Percentiles rank a stretch among this genome's conserved stretches.
These are phyloP conservation scores for Diplodia corticola DNA, from an alignment of 2,329 filamentous ascomycete genomes.

Conservation along the genomic window DNA sequence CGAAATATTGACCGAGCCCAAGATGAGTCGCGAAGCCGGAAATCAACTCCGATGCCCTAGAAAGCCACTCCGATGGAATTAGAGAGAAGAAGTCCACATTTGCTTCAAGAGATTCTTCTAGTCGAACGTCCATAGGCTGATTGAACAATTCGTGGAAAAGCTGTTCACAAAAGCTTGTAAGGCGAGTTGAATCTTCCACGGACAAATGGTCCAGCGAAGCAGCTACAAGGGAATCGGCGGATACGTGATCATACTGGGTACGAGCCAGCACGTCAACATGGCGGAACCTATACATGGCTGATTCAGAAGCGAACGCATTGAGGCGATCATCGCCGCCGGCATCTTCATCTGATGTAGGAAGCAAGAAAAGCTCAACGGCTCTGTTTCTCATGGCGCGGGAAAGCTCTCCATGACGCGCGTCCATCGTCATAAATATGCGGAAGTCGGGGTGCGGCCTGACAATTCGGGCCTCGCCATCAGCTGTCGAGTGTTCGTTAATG, in stretches of 20 bases:
- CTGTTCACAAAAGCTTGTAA: constrained; percentile 37
- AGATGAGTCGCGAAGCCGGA: background rate
- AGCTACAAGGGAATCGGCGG: constrained; percentile 25
- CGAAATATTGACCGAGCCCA: constrained; percentile 16
- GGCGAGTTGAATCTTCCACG: constrained; percentile 31
- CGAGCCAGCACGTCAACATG: constrained; percentile 28
- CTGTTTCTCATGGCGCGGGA: constrained; percentile 96
- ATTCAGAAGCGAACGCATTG: constrained; percentile 39
- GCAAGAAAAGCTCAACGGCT: constrained; percentile 82
- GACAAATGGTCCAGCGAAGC: constrained; percentile 40
- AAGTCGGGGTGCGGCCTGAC: constrained; percentile 84
- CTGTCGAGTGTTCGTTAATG: constrained; percentile 88
- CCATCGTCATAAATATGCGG: constrained; percentile 89
- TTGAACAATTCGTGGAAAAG: constrained; percentile 24
- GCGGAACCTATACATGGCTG: constrained; percentile 42
- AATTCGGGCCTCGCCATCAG: constrained; percentile 76
- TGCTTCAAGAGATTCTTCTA: background rate
- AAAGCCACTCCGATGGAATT: constrained; percentile 30
- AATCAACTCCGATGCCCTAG: background rate
- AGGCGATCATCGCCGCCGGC: constrained; percentile 22
- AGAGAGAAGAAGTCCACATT: constrained; percentile 31
- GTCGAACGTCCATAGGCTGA: background rate
- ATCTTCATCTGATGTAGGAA: constrained; percentile 28
- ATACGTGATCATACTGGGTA: constrained; percentile 18
- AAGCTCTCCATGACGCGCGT: constrained; percentile 87